These are phyloP conservation scores for Yamadazyma dendronema DNA, from an alignment of 1,139 yeast genomes.

Conservation along the genomic window DNA sequence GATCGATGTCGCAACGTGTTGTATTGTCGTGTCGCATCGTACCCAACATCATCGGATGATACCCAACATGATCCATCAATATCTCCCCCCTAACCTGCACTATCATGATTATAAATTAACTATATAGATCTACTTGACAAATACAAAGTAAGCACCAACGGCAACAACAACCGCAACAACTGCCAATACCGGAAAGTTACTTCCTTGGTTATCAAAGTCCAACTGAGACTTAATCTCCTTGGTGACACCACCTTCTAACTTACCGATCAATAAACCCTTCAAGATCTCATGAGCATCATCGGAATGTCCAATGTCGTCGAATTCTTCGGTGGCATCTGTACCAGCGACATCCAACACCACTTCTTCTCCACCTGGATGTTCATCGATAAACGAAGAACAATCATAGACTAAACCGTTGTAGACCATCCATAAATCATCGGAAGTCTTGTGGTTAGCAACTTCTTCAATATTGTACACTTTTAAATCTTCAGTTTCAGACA, in stretches of 20 bases:
- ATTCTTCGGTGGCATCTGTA: slow-evolving; percentile 88
- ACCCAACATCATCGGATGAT: no score
- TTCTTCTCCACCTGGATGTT: slow-evolving; percentile 98
- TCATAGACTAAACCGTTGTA: slow-evolving; percentile 91
- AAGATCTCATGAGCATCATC: slow-evolving; percentile 89
- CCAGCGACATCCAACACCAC: slow-evolving; percentile 91
- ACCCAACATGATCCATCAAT: no score
- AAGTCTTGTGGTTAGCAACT: slow-evolving; percentile 72
- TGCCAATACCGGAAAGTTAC: slow-evolving; percentile 38
- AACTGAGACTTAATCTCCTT: slow-evolving; percentile 25
- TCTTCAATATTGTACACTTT: slow-evolving; percentile 51
- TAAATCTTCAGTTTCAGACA: slow-evolving; percentile 12
- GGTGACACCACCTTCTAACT: slow-evolving; percentile 43
- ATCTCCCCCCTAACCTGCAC: no score
- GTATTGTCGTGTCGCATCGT: no score
- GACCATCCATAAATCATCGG: slow-evolving; percentile 86
- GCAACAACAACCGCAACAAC: slow-evolving; percentile 53
- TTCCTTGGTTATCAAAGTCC: slow-evolving; percentile 26
- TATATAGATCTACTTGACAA: neutral
- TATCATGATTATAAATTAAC: no score
- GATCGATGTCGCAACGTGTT: no score
- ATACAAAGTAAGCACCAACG: slow-evolving; percentile 48
- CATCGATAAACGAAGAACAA: slow-evolving; percentile 79
- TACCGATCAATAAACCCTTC: slow-evolving; percentile 67
- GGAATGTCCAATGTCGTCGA: slow-evolving; percentile 96